phyloP scores from a whole-genome alignment of 768 basidiomycete species.

The Tylopilus subfusipes region DNA sequence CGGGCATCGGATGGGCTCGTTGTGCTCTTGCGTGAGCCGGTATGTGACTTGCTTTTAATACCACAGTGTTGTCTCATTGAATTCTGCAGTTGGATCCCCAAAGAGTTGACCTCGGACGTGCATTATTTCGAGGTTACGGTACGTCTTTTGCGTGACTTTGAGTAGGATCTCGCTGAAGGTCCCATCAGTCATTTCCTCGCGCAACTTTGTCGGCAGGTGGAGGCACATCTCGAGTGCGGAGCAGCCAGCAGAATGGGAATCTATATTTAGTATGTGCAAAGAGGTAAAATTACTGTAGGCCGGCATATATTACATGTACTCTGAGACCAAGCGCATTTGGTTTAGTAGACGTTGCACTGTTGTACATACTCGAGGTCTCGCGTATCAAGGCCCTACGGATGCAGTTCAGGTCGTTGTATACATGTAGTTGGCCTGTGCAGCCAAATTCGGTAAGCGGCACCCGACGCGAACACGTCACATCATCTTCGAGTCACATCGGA shows the following conservation, averaged over 20 bases:
- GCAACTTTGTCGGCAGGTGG: constrained; percentile 51
- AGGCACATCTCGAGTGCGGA: constrained; percentile 33
- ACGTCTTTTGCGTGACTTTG: not conserved
- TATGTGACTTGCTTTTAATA: constrained; percentile 26
- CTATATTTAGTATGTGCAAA: constrained; percentile 50
- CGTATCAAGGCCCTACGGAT: constrained; percentile 5
- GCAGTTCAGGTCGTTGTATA: no score
- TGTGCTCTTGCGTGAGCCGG: constrained; percentile 50
- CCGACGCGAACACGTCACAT: not conserved
- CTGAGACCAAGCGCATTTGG: not conserved
- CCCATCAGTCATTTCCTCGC: constrained; percentile 43
- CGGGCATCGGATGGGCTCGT: constrained; percentile 58
- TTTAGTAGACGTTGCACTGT: not conserved
- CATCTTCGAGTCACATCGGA: no score
- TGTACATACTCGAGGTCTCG: not conserved
- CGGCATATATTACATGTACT: not conserved
- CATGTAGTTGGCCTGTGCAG: not conserved
- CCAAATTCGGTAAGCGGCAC: constrained; percentile 8
- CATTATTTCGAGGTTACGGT: constrained; percentile 51
- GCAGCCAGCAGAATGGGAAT: constrained; percentile 44
- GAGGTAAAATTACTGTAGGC: constrained; percentile 23
- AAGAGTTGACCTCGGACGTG: constrained; percentile 32
- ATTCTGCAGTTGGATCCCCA: constrained; percentile 21
- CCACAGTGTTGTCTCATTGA: constrained; percentile 2
- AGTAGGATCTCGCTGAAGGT: no score